These are phyloP conservation scores for Styphnolobium japonicum DNA, from an alignment of 306 rosid genomes.

Conservation along the genomic window DNA sequence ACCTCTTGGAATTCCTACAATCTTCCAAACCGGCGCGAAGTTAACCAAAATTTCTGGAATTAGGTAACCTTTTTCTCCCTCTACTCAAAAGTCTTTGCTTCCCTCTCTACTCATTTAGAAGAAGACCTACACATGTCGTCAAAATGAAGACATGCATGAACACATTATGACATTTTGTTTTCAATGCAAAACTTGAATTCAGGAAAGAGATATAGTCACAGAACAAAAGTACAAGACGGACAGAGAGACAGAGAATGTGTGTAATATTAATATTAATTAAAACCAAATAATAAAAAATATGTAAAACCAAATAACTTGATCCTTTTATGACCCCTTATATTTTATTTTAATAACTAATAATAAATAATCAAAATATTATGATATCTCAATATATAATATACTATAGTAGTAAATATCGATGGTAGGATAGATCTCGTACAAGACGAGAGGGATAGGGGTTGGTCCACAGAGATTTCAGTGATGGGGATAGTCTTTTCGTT, in stretches of 20 bases:
- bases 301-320: too few relatives aligned
- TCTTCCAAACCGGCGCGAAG: too few relatives aligned
- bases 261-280: too few relatives aligned
- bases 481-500: neutral
- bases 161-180: conserved; percentile 17
- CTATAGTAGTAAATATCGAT: neutral
- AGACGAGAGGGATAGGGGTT: neutral
- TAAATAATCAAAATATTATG: too few relatives aligned
- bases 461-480: neutral
- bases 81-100: neutral
- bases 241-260: too few relatives aligned
- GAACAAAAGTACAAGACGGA: too few relatives aligned
- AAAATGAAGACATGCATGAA: conserved; percentile 32
- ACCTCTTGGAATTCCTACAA: neutral
- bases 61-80: neutral
- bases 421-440: neutral
- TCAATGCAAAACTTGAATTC: neutral
- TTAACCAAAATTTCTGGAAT: neutral
- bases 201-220: too few relatives aligned
- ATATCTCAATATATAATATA: too few relatives aligned
- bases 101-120: neutral
- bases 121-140: neutral
- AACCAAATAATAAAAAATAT: too few relatives aligned
- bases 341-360: too few relatives aligned
- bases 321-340: too few relatives aligned